Percentiles rank a stretch among this genome's conserved stretches.
Conservation (phyloP, 495 filamentous ascomycete species). For the Penicillium riverlandense region DNA sequence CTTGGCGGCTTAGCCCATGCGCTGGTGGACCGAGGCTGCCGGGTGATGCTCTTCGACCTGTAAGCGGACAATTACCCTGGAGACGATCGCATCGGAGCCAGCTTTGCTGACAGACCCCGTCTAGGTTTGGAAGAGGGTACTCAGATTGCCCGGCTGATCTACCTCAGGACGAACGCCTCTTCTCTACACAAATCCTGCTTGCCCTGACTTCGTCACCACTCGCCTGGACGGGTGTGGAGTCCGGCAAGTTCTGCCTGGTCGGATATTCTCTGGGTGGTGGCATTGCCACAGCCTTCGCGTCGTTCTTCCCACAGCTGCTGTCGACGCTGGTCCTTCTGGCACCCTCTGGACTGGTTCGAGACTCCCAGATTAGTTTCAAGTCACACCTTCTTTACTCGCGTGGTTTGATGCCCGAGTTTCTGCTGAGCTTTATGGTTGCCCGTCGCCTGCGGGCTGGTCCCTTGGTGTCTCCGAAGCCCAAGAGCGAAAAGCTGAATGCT, state of each 20-base stretch:
- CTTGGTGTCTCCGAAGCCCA: conserved; percentile 27
- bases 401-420: conserved; percentile 49
- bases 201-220: conserved; percentile 62
- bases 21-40: conserved; percentile 66
- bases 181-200: conserved; percentile 64
- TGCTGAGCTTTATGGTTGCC: conserved; percentile 47
- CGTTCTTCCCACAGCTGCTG: conserved; percentile 60
- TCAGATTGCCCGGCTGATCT: conserved; percentile 60
- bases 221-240: conserved; percentile 53
- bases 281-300: conserved; percentile 66
- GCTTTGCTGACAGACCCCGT: background rate
- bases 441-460: conserved; percentile 45
- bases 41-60: conserved; percentile 75
- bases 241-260: conserved; percentile 57
- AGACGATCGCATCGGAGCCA: too few species aligned
- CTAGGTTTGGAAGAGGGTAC: conserved; percentile 72
- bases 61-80: conserved; percentile 10
- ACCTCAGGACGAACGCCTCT: conserved; percentile 68
- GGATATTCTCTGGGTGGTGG: conserved; percentile 86
- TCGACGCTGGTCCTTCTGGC: conserved; percentile 65
- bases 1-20: conserved; percentile 60
- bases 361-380: conserved; percentile 51
- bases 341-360: conserved; percentile 63
- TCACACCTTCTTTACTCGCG: conserved; percentile 55
- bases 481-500: conserved; percentile 23